Percentiles rank a stretch among this genome's conserved stretches.
Evolutionary conservation across 352 stramenopile genomes (phyloP).

Genomic region (Globisporangium irregulare): DNA sequence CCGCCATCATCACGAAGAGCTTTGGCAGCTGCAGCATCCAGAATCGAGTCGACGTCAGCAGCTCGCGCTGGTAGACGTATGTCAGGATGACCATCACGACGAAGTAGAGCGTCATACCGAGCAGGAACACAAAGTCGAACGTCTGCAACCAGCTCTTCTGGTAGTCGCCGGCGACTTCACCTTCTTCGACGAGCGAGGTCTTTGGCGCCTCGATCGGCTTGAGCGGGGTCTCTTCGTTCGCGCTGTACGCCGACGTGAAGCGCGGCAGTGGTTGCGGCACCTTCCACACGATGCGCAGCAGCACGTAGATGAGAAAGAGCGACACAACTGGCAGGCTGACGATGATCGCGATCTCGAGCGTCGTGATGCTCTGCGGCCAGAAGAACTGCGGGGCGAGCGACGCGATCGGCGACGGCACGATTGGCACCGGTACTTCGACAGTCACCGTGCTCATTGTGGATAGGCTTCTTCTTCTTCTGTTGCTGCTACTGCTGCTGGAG

Average conservation of each 20-base stretch:
- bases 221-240: constrained; percentile 30
- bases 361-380: constrained; percentile 29
- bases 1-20: constrained; percentile 51
- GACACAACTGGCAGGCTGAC: constrained; percentile 40
- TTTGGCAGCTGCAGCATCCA: constrained; percentile 66
- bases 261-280: constrained; percentile 36
- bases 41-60: constrained; percentile 48
- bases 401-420: constrained; percentile 3
- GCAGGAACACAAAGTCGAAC: constrained; percentile 59
- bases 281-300: constrained; percentile 67
- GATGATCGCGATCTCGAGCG: constrained; percentile 22
- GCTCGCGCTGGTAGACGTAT: constrained; percentile 43
- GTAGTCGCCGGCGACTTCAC: constrained; percentile 56
- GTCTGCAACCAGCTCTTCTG: constrained; percentile 49
- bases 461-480: neutral
- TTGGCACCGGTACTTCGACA: constrained; percentile 14
- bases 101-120: constrained; percentile 50
- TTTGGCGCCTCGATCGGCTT: constrained; percentile 34
- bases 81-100: constrained; percentile 40
- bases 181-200: constrained; percentile 50
- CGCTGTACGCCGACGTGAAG: constrained; percentile 36
- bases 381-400: constrained; percentile 9
- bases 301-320: constrained; percentile 52
- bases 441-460: constrained; percentile 15
- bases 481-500: neutral